Evolutionary conservation across 805 yeast genomes (phyloP).

Genomic region (Saccharomycopsis guyanensis): DNA sequence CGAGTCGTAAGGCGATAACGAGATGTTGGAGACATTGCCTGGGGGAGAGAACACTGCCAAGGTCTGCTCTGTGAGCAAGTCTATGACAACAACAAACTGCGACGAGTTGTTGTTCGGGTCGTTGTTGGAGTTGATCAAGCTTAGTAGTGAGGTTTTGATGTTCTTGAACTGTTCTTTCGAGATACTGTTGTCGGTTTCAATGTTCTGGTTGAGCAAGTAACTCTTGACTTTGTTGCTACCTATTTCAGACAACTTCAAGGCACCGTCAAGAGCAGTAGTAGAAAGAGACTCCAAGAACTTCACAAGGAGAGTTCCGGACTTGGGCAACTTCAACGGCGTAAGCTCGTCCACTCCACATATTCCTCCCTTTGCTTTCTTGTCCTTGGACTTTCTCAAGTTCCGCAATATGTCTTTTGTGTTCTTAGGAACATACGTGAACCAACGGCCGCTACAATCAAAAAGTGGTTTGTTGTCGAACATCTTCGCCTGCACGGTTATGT

Average conservation of each 20-base stretch:
- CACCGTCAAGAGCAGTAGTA: conserved; percentile 44
- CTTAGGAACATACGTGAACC: conserved; percentile 20
- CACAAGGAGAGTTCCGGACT: conserved; percentile 12
- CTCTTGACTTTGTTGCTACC: conserved; percentile 35
- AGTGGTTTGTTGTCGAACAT: conserved; percentile 12
- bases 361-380: conserved; percentile 3
- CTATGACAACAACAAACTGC: conserved; percentile 38
- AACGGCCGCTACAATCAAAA: conserved; percentile 14
- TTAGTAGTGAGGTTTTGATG: conserved; percentile 3
- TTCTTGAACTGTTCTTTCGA: neutral
- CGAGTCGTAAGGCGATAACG: conserved; percentile 55
- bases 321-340: conserved; percentile 15
- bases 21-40: conserved; percentile 43
- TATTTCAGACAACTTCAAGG: conserved; percentile 40
- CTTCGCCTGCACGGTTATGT: conserved; percentile 7
- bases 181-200: neutral
- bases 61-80: conserved; percentile 35
- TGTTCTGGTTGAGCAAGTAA: conserved; percentile 25
- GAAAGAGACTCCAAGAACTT: conserved; percentile 39
- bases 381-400: conserved; percentile 5
- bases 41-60: conserved; percentile 46
- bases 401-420: conserved; percentile 6
- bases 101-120: conserved; percentile 18
- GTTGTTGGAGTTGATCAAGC: conserved; percentile 12
- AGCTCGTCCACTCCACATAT: conserved; percentile 1